Base-by-base conservation (phyloP, 2,329 filamentous ascomycete species). In the Madurella mycetomatis region DNA sequence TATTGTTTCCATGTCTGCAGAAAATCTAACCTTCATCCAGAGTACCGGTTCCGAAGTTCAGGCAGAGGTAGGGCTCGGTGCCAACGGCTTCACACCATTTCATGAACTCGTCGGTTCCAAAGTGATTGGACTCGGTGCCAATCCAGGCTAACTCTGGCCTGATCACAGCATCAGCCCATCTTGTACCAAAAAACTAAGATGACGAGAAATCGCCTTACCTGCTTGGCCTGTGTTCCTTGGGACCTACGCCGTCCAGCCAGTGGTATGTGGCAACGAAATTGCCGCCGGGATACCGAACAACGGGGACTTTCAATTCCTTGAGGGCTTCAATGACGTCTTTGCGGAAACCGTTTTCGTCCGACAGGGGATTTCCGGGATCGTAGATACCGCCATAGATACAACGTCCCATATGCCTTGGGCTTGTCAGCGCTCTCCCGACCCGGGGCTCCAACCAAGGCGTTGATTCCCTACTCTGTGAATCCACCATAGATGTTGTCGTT, bases 371-470 rank as follows among this genome's bases (percentile, higher is more conserved):
- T 34, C 78, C 80, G 1, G 88, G 88, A 62, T 92, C 88, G 71
- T 91, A 92, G 67, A 94, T 87, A 60, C 90, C 89, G 59, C 88
- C 88, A 68, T 94, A 92, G 66, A 94, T 91, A 75, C 89, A 94
- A 58, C 89, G 83, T 64, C 89, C 89, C 88, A 94, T 94, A 71
- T 94, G 90, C 64, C 87, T 90, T 16, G n/a, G 1, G 61, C 32
- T 32, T 13, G 50, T 45, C 12, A 49, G 47, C 34, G 19, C 25
- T 8, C 49, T 42, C 15, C 16, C 12, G 25, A 25, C 25, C 25
- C 4, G 25, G 25, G 7, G 25, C 4, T 7, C 7, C 30, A 3
- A 7, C 18, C 5, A 9, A 37, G 2, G 42, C 11, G 39, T 5
- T 11, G 25, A 25, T 13, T 16, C 70, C 82, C 72, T 74, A 89